Percentiles rank a stretch among this genome's conserved stretches.
phyloP scores from a whole-genome alignment of 805 yeast genomes.

The Lipomyces sp. region DNA sequence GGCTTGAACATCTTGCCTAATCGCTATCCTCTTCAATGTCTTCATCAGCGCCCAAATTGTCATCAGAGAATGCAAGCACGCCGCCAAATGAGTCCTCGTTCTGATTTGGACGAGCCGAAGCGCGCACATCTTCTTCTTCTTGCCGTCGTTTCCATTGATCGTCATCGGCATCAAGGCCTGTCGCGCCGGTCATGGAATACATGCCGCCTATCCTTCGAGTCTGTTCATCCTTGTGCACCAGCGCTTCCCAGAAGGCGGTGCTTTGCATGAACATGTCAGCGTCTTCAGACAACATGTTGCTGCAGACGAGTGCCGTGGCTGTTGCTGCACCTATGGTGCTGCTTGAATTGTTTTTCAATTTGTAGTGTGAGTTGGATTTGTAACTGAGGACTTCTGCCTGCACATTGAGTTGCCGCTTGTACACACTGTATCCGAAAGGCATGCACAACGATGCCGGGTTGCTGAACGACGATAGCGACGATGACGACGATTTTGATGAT shows the following conservation, averaged over 20 bases:
- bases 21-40: constrained; percentile 31
- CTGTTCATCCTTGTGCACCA: constrained; percentile 7
- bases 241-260: constrained; percentile 14
- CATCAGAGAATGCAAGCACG: background rate
- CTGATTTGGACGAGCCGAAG: no score
- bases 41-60: constrained; percentile 4
- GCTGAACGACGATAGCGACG: background rate
- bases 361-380: background rate
- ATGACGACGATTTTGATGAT: background rate
- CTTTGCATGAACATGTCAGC: constrained; percentile 9
- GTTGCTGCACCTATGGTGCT: background rate
- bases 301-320: background rate
- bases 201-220: constrained; percentile 19
- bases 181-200: constrained; percentile 9
- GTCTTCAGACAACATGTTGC: background rate
- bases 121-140: background rate
- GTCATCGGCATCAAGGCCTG: background rate
- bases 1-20: no score
- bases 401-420: constrained; percentile 3
- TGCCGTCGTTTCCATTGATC: background rate
- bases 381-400: background rate
- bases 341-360: background rate
- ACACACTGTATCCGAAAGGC: constrained; percentile 13
- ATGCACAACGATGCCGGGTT: no score
- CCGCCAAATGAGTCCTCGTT: background rate